A percentile compares a stretch with the other conserved stretches of the same genome.
These are phyloP conservation scores for Vitis hybrid DNA, from an alignment of 177 flowering plant genomes.

Conservation along the genomic window DNA sequence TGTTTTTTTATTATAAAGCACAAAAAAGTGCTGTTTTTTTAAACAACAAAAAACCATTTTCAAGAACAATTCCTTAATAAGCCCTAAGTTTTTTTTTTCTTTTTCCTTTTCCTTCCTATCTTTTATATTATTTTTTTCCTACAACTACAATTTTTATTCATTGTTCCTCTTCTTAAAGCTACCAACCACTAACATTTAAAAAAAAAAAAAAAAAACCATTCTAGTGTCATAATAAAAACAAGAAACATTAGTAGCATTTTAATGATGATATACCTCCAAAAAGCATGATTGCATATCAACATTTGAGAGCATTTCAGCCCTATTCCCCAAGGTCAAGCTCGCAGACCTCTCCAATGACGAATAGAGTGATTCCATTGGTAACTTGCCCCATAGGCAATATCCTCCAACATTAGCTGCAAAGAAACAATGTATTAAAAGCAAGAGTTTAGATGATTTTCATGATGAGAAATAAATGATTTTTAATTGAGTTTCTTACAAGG, in stretches of 20 bases:
- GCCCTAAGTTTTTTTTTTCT: too few relatives aligned
- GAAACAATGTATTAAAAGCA: neutral
- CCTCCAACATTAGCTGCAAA: constrained; percentile 46
- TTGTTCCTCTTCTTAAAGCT: too few relatives aligned
- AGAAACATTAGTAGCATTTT: neutral
- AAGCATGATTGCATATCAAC: constrained; percentile 48
- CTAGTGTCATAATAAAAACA: too few relatives aligned
- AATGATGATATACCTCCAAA: constrained; percentile 41
- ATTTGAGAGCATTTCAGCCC: constrained; percentile 44
- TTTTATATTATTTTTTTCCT: too few relatives aligned
- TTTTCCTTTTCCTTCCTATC: too few relatives aligned
- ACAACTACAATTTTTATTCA: too few relatives aligned
- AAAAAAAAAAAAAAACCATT: too few relatives aligned
- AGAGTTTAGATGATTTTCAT: neutral
- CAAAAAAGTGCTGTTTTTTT: too few relatives aligned
- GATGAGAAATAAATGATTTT: neutral
- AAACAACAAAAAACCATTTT: too few relatives aligned
- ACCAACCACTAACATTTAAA: too few relatives aligned
- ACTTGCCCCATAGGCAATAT: constrained; percentile 51
- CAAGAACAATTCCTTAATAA: too few relatives aligned
- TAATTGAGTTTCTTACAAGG: neutral
- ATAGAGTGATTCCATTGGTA: constrained; percentile 51
- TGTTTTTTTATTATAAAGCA: too few relatives aligned
- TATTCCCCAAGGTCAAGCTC: constrained; percentile 41
- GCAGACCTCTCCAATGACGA: constrained; percentile 45